Evolutionary conservation across 179 eudicot species (phyloP).

Genomic region (Heliamphora ciliata): DNA sequence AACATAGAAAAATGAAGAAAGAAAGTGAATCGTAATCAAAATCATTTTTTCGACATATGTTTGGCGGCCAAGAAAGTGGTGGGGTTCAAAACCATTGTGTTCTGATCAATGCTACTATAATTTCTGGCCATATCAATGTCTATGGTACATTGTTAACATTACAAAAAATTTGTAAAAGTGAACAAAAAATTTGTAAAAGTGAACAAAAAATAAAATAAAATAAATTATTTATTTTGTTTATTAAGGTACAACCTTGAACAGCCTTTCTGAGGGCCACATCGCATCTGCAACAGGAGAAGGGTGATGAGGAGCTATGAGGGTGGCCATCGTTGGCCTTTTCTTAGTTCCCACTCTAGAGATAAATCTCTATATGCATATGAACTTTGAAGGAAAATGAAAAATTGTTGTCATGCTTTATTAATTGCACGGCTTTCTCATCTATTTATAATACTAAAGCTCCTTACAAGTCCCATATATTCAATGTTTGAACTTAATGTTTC

Average conservation of each 20-base stretch:
- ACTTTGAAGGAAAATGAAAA: background rate
- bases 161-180: too few species aligned
- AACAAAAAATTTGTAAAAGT: too few species aligned
- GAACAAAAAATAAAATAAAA: too few species aligned
- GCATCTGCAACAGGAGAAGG: slow-evolving; percentile 79
- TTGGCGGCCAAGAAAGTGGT: background rate
- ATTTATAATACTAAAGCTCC: slow-evolving; percentile 1
- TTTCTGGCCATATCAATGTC: background rate
- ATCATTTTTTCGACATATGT: background rate
- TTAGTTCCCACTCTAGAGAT: background rate
- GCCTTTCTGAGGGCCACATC: slow-evolving; percentile 43
- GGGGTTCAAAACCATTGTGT: background rate
- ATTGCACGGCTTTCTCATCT: background rate
- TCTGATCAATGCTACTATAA: slow-evolving; percentile 2
- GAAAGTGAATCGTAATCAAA: background rate
- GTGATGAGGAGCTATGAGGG: slow-evolving; percentile 45
- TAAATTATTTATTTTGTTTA: too few species aligned
- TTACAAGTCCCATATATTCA: background rate
- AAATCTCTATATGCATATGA: too few species aligned
- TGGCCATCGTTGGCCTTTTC: slow-evolving; percentile 39
- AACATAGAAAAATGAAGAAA: background rate
- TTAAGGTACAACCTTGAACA: background rate
- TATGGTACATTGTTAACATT: background rate
- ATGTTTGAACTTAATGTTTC: too few species aligned
- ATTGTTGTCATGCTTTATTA: too few species aligned